phyloP scores from a whole-genome alignment of 768 basidiomycete species.

The Lactarius hengduanensis region DNA sequence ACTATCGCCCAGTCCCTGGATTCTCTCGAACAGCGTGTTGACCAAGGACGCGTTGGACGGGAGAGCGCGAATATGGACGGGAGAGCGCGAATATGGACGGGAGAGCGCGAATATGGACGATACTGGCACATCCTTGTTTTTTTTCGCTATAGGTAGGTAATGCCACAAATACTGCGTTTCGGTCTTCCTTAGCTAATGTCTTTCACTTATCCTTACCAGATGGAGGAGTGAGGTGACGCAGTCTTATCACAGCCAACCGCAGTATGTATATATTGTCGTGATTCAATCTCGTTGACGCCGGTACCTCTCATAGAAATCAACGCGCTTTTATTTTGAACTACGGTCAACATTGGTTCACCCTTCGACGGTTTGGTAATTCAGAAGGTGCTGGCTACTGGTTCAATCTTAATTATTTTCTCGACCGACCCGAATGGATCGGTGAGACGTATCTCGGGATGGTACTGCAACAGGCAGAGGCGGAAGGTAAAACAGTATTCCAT shows the following conservation, averaged over 20 bases:
- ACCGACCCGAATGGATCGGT: constrained; percentile 77
- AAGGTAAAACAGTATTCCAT: constrained; percentile 50
- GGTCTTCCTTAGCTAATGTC: not conserved
- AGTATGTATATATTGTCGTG: constrained; percentile 49
- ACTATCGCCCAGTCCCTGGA: constrained; percentile 70
- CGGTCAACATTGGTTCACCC: constrained; percentile 86
- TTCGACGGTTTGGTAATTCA: constrained; percentile 72
- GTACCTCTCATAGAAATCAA: constrained; percentile 53
- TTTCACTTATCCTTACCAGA: constrained; percentile 58
- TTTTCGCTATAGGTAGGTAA: constrained; percentile 44
- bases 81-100: constrained; percentile 61
- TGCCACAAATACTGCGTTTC: constrained; percentile 20
- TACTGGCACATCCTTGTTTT: constrained; percentile 49
- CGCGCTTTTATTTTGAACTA: constrained; percentile 86
- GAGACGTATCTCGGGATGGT: constrained; percentile 83
- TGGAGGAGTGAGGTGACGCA: constrained; percentile 87
- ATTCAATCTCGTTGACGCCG: constrained; percentile 16
- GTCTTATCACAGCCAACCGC: constrained; percentile 68
- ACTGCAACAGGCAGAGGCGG: constrained; percentile 80
- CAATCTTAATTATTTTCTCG: constrained; percentile 78
- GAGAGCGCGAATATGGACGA: constrained; percentile 87
- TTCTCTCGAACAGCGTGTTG: constrained; percentile 58
- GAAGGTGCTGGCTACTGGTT: constrained; percentile 74
- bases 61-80: constrained; percentile 83
- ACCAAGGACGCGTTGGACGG: constrained; percentile 43